Evolutionary conservation across 768 basidiomycete species (phyloP).

Genomic region (Calocybe gangraenosa): DNA sequence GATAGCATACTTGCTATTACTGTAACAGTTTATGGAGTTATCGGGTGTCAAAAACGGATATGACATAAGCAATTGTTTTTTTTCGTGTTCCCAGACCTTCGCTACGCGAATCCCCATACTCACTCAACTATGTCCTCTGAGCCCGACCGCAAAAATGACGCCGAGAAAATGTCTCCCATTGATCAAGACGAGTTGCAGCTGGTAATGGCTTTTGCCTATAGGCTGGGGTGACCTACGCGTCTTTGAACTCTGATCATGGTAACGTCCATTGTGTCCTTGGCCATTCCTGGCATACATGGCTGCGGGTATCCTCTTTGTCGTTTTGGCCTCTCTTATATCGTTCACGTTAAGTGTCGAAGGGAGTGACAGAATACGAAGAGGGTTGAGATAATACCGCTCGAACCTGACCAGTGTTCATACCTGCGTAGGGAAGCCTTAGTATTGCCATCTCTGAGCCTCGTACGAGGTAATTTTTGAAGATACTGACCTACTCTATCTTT

Average conservation of each 20-base stretch:
- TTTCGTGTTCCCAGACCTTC: background rate
- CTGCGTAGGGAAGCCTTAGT: slow-evolving; percentile 98
- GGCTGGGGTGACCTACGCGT: slow-evolving; percentile 22
- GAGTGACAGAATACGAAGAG: slow-evolving; percentile 34
- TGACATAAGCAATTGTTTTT: slow-evolving; percentile 8
- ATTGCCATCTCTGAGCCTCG: slow-evolving; percentile 38
- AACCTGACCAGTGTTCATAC: slow-evolving; percentile 98
- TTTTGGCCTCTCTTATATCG: slow-evolving; percentile 18
- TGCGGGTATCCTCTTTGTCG: slow-evolving; percentile 80
- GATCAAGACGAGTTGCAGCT: slow-evolving; percentile 43
- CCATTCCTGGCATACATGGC: slow-evolving; percentile 68
- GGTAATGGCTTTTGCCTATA: slow-evolving; percentile 31
- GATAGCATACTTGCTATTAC: background rate
- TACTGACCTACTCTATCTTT: slow-evolving; percentile 45
- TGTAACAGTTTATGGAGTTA: background rate
- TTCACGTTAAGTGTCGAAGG: slow-evolving; percentile 19
- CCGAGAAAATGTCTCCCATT: slow-evolving; percentile 20
- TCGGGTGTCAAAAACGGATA: background rate
- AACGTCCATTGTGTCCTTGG: slow-evolving; percentile 58
- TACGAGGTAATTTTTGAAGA: slow-evolving; percentile 29
- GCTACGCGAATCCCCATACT: slow-evolving; percentile 1
- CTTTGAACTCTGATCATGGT: slow-evolving; percentile 48
- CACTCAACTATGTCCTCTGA: slow-evolving; percentile 20
- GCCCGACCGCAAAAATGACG: slow-evolving; percentile 21
- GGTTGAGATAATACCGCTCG: slow-evolving; percentile 97